These are phyloP conservation scores for Podospora conica DNA, from an alignment of 495 filamentous ascomycete genomes.

Conservation along the genomic window DNA sequence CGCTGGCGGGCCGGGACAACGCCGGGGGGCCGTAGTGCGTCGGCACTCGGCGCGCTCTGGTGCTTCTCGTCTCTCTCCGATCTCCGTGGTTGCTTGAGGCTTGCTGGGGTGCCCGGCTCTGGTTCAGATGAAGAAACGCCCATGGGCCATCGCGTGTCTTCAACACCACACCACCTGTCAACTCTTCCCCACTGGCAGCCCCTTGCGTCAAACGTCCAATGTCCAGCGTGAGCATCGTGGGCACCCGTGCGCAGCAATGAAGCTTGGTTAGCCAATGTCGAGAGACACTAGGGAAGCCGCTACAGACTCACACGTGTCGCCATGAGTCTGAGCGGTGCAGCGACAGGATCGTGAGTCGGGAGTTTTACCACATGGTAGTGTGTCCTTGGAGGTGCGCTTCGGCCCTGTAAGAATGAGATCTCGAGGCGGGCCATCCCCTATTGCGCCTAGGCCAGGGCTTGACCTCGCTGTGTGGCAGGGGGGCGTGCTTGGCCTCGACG, in stretches of 20 bases:
- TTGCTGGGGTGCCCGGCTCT: background rate
- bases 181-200: background rate
- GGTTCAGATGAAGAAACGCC: background rate
- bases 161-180: background rate
- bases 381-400: slow-evolving; percentile 8
- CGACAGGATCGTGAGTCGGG: slow-evolving; percentile 9
- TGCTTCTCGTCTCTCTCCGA: background rate
- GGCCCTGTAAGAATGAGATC: slow-evolving; percentile 6
- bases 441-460: slow-evolving; percentile 5
- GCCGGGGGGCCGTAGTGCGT: background rate
- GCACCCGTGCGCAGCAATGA: background rate
- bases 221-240: background rate
- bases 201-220: background rate
- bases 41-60: background rate
- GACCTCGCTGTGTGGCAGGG: background rate
- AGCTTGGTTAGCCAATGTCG: background rate
- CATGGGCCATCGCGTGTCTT: background rate
- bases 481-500: background rate
- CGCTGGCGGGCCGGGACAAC: background rate
- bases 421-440: slow-evolving; percentile 6
- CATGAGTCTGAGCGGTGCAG: slow-evolving; percentile 12
- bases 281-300: background rate
- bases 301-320: slow-evolving; percentile 6
- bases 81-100: slow-evolving; percentile 1
- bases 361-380: slow-evolving; percentile 13